Evolutionary conservation across 257 asterid species (phyloP), one percentile per base, ranked within the genome.

Genomic region (Verbascum thapsus): DNA sequence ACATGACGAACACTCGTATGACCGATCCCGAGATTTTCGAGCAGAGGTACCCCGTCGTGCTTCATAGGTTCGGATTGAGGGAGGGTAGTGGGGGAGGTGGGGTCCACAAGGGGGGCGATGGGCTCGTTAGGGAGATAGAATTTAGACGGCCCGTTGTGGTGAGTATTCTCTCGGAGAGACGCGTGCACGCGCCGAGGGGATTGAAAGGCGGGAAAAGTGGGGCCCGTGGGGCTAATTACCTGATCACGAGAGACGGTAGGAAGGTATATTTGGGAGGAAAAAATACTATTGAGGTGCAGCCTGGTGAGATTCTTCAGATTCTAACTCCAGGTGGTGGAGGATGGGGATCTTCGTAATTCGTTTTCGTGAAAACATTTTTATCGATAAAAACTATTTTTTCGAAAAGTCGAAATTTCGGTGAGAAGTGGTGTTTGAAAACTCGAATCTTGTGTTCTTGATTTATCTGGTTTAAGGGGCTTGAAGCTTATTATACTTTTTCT

Each of bases 271-370:
- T 92, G 13, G 99, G 99, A 58, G 97, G 99, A 37, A 92, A 89
- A 62, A 92, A 89, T 78, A 89, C 96, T 0, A 74, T 89, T 7
- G 72, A 83, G 76, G 96, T 85, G 54, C 79, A 83, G 73, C 85
- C 88, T 2, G 99, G 97, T 7, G 97, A 92, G 22, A 76, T 82
- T 65, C 91, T 92, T 61, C 95, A 82, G 81, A 87, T 92, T 68
- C 72, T 85, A 6, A 87, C 99, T 48, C 97, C 97, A 0, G 99
- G 97, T 35, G 99, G 99, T 41, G 99, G 99, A 9, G 99, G 99
- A 12, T 89, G 96, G 91, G 96, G 99, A 62, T 73, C 86, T 5
- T 5, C 41, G 43, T 69, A 34, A 62, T n/a, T 56, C n/a, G 10
- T n/a, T 16, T 30, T 34, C 26, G 8, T 26, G 10, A 20, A 20